Conservation (phyloP, 495 filamentous ascomycete species). For the Xylaria nigripes region DNA sequence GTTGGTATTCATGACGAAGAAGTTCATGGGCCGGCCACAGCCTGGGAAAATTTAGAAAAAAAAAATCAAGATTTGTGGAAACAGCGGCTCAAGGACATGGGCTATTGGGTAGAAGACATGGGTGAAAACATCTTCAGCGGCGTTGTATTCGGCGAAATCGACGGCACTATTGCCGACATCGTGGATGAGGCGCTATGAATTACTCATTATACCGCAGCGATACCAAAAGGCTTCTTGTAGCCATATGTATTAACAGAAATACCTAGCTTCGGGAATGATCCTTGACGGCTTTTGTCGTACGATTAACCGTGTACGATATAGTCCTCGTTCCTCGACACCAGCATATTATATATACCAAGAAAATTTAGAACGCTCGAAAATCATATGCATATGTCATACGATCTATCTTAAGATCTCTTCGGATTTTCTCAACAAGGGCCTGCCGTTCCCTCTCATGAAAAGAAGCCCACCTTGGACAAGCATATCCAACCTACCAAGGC, state of each 20-base stretch:
- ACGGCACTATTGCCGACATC: constrained; percentile 44
- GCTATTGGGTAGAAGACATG: constrained; percentile 63
- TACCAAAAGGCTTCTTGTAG: constrained; percentile 3
- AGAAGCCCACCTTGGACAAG: no score
- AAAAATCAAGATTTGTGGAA: constrained; percentile 61
- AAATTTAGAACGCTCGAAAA: neutral
- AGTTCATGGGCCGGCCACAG: constrained; percentile 37
- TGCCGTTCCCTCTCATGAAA: neutral
- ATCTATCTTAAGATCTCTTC: neutral
- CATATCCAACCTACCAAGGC: constrained; percentile 22
- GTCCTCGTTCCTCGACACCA: neutral
- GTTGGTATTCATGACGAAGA: constrained; percentile 39
- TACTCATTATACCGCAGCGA: neutral
- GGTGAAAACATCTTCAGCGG: constrained; percentile 66
- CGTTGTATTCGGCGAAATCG: constrained; percentile 65
- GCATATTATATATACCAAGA: neutral
- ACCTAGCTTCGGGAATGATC: neutral
- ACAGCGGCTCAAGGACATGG: constrained; percentile 55
- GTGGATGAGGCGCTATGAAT: constrained; percentile 31
- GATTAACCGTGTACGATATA: constrained; percentile 8
- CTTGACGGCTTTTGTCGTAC: constrained; percentile 6
- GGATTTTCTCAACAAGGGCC: neutral
- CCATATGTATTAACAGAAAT: neutral
- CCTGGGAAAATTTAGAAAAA: constrained; percentile 57
- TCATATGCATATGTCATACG: neutral